Evolutionary conservation across 306 rosid species (phyloP), one percentile per base, ranked within the genome.

Genomic region (Cyamopsis tetragonoloba): DNA sequence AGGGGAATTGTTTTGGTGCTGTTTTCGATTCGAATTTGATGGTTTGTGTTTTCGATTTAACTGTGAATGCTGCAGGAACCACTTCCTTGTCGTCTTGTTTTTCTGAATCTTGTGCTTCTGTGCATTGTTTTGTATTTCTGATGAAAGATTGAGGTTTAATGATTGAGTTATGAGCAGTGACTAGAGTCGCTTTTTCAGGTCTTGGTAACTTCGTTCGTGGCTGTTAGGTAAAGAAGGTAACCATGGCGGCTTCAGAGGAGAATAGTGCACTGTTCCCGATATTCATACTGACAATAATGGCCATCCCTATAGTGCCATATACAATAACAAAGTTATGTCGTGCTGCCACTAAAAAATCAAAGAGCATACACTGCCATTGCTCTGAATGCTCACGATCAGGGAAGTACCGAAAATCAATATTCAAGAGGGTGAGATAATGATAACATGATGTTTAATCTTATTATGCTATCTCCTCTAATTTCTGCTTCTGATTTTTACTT

Each of bases 261-360:
- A 89, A 75, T 32, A 93, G 92, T 66, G 86, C 90, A 6, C 62
- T 95, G 86, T 95, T 95, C 75, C 97, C 97, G 2, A 95, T 95
- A 65, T 95, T 95, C 79, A 86, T 95, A 19, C 74, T 95, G 86
- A 95, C 99, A 43, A 90, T 95, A 77, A 88, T 95, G 97, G 97
- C 99, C 10, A 79, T 90, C 61, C 96, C 97, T 20, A 60, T 90
- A 15, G 92, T 95, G 77, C 99, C 99, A 5, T 95, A 95, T 61
- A 95, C 99, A 5, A 86, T 95, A 46, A 66, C 83, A 2, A 90
- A 90, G 81, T 64, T 95, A n/a, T 95, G 92, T 30, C 85, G 66
- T 13, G 86, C 87, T 55, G 91, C 95, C 24, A 61, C 92, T 2
- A 90, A 86, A 79, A 88, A 90, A 77, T 75, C 97, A 59, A 95